Base-by-base conservation (phyloP, 2,329 filamentous ascomycete species). In the Chaetomiaceae sp. region DNA sequence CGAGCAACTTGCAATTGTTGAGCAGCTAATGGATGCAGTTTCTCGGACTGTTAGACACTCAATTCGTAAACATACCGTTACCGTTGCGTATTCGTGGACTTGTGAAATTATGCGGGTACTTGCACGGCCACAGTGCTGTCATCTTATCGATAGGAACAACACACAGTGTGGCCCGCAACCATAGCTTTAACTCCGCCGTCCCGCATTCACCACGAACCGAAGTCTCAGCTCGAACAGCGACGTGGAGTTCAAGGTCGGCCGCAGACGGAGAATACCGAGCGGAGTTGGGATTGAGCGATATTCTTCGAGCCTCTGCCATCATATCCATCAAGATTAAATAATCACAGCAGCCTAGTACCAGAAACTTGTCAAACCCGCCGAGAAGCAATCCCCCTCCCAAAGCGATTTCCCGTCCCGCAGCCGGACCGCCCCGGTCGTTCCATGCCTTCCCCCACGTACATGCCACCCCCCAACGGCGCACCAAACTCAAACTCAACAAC, bases 361-460 rank as follows among this genome's bases (percentile, higher is more conserved):
- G 5, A 27, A n/a, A n/a, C n/a, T n/a, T n/a, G 25, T 27, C 25
- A 27, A 43, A 6, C 7, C 40, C n/a, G n/a, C n/a, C 25, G 16
- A 29, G 8, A 20, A 43, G 20, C 14, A 41, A 16, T 4, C 23
- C 30, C 21, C 29, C 16, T 21, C 16, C 29, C 8, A 36, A 14
- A 14, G 5, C 27, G 29, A 47, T 18, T 27, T 30, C 13, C 37
- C 40, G 40, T 52, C 45, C 48, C 38, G 16, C 41, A 29, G 30
- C 42, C 34, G 52, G 52, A 46, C 52, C 48, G 43, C 30, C 20
- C 34, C n/a, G n/a, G n/a, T n/a, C n/a, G 54, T 51, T 62, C 56
- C 56, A 63, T 65, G 64, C 61, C 58, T 62, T 58, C 59, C 36
- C 59, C 57, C 45, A 45, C 50, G 36, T 36, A 48, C 46, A 50